Conservation (phyloP, 164 flowering plant genomes). For the Echeveria elegans region DNA sequence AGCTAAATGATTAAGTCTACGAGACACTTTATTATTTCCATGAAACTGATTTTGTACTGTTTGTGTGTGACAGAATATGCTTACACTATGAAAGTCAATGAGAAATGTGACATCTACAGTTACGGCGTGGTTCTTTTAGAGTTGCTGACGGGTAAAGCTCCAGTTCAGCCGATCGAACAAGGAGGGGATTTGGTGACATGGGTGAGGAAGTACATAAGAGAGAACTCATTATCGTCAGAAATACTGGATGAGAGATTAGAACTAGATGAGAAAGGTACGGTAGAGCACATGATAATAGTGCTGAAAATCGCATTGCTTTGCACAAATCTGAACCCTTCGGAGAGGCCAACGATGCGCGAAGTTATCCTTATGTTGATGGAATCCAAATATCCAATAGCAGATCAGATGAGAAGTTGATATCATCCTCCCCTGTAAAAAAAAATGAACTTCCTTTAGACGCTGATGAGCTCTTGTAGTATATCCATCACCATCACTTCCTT, state of each 20-base stretch:
- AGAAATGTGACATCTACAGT: conserved; percentile 90
- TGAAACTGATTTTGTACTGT: not conserved
- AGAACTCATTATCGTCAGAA: conserved; percentile 42
- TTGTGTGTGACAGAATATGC: conserved; percentile 67
- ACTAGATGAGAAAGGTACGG: conserved; percentile 28
- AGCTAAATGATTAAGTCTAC: too few relatives aligned
- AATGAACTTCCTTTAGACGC: not conserved
- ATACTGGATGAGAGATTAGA: conserved; percentile 67
- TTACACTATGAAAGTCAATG: conserved; percentile 94
- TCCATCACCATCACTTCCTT: not conserved
- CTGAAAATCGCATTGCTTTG: conserved; percentile 75
- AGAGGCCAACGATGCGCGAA: conserved; percentile 95
- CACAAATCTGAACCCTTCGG: conserved; percentile 61
- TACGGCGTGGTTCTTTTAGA: conserved; percentile 94
- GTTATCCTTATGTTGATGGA: conserved; percentile 77
- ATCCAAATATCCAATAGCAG: conserved; percentile 60
- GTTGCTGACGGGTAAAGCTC: conserved; percentile 78
- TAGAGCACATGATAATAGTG: conserved; percentile 70
- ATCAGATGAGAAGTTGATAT: conserved; percentile 14
- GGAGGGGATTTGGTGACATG: conserved; percentile 90
- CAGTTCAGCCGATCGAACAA: conserved; percentile 82
- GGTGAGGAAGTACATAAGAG: conserved; percentile 50
- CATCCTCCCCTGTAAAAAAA: not conserved
- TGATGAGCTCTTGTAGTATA: not conserved
- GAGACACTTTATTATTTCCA: not conserved